Evolutionary conservation across 352 stramenopile genomes (phyloP).

Genomic region (Phytophthora constricta): DNA sequence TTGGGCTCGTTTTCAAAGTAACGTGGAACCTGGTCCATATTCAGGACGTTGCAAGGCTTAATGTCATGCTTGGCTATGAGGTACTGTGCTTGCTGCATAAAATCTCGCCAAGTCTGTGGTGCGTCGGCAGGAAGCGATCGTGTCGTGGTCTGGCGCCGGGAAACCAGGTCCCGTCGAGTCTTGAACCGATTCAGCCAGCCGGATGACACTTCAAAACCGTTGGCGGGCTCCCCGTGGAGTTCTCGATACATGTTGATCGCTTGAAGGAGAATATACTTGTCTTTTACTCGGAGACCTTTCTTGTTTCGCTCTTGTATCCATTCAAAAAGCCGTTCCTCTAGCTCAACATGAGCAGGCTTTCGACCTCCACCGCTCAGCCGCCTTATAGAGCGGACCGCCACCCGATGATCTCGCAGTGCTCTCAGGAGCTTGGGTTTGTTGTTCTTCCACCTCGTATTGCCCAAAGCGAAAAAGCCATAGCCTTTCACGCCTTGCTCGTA

Average conservation of each 20-base stretch:
- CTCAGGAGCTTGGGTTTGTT: background rate
- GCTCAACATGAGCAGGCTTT: background rate
- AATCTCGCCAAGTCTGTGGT: background rate
- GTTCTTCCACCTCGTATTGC: slow-evolving; percentile 4
- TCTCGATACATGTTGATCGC: background rate
- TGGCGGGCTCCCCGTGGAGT: background rate
- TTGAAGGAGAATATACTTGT: slow-evolving; percentile 11
- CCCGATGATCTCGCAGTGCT: no score
- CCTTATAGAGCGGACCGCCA: no score
- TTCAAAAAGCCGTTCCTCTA: background rate
- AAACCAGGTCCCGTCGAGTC: no score
- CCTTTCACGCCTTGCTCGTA: slow-evolving; percentile 11
- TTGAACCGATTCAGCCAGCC: no score
- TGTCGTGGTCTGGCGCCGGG: no score
- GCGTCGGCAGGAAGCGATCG: slow-evolving; percentile 5
- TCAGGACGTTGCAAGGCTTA: no score
- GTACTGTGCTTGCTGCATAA: slow-evolving; percentile 10
- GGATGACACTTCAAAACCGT: no score
- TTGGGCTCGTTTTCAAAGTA: no score
- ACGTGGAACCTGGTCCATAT: no score
- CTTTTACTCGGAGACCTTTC: slow-evolving; percentile 14
- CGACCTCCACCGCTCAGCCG: no score
- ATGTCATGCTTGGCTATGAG: slow-evolving; percentile 6
- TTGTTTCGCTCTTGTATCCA: background rate
- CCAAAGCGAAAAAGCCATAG: slow-evolving; percentile 3